Conservation (phyloP, 345 rosid species). For the Eucalyptus marginata region DNA sequence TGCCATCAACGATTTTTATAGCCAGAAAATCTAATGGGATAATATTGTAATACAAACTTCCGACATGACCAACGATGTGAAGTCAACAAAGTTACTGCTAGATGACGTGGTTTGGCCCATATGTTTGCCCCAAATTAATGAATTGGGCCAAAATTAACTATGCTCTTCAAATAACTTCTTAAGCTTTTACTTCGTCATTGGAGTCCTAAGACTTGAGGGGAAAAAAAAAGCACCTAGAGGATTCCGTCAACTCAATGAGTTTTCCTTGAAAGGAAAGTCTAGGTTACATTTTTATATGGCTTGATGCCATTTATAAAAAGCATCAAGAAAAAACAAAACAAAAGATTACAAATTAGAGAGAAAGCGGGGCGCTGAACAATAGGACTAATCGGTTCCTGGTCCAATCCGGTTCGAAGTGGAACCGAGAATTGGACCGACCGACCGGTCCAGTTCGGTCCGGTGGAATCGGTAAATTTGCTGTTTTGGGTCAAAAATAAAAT, state of each 20-base stretch:
- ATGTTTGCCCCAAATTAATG: not conserved
- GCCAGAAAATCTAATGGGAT: not conserved
- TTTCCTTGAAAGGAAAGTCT: not conserved
- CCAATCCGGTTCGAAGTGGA: too few species aligned
- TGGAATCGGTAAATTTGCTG: too few species aligned
- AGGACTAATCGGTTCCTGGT: too few species aligned
- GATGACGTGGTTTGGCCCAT: not conserved
- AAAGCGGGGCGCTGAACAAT: too few species aligned
- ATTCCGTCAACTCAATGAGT: not conserved
- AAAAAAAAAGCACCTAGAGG: not conserved
- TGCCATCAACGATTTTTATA: not conserved
- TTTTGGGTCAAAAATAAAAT: too few species aligned
- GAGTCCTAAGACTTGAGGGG: not conserved
- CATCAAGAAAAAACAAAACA: not conserved
- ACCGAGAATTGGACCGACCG: too few species aligned
- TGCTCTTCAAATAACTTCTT: too few species aligned
- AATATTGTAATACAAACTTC: not conserved
- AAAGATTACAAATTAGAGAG: not conserved
- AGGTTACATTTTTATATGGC: not conserved
- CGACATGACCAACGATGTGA: not conserved
- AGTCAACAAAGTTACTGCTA: not conserved
- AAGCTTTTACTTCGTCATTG: not conserved
- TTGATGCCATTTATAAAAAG: not conserved
- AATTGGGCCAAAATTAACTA: too few species aligned
- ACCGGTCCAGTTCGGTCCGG: fast-evolving